phyloP scores from a whole-genome alignment of 345 rosid genomes.

The Hibiscus tridactylites region DNA sequence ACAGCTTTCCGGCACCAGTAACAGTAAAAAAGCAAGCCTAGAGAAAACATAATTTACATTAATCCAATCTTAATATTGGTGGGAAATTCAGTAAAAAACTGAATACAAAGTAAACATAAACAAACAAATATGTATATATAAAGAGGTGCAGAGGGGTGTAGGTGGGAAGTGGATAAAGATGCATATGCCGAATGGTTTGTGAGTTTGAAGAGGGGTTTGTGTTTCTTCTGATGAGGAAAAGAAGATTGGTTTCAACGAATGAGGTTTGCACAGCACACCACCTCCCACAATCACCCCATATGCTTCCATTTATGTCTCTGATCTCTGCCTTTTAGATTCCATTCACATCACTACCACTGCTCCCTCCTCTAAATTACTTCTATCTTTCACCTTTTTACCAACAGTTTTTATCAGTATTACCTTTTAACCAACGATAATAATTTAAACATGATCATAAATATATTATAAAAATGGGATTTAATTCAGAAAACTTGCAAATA shows the following conservation, averaged over 20 bases:
- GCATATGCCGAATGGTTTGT: constrained; percentile 12
- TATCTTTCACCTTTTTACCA: no score
- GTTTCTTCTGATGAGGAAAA: constrained; percentile 17
- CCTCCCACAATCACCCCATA: not conserved
- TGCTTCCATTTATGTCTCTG: not conserved
- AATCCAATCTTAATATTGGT: not conserved
- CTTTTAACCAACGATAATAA: no score
- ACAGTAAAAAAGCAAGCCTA: no score
- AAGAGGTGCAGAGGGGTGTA: constrained; percentile 16
- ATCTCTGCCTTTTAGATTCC: constrained; percentile 30
- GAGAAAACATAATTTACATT: no score
- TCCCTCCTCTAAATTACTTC: no score
- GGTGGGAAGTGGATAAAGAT: constrained; percentile 33
- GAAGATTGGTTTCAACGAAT: constrained; percentile 26
- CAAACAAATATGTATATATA: not conserved
- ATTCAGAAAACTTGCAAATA: no score
- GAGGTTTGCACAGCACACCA: constrained; percentile 15
- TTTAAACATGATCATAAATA: no score
- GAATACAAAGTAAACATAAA: no score
- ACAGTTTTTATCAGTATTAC: no score
- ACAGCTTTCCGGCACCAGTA: no score
- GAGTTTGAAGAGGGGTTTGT: constrained; percentile 11
- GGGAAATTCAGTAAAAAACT: not conserved
- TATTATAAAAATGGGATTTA: no score
- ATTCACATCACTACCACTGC: constrained; percentile 22